phyloP scores from a whole-genome alignment of 345 rosid species.

The Erysimum cheiranthoides region DNA sequence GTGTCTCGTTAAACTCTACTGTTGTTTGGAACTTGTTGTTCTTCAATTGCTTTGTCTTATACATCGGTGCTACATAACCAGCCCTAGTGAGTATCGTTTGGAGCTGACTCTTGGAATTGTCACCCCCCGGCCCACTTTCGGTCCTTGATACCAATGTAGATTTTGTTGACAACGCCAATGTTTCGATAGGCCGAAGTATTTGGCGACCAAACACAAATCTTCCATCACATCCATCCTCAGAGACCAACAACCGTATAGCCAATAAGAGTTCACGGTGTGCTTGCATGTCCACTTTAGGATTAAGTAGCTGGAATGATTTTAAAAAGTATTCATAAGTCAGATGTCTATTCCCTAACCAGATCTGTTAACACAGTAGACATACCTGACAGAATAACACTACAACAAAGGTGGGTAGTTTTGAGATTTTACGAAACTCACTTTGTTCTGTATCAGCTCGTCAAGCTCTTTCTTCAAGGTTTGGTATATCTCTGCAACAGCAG shows the following conservation, averaged over 20 bases:
- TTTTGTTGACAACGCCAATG: slow-evolving; percentile 44
- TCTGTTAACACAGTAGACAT: slow-evolving; percentile 1
- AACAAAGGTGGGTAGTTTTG: slow-evolving; percentile 31
- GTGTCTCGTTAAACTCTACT: slow-evolving; percentile 78
- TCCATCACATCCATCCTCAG: slow-evolving; percentile 72
- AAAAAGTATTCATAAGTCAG: slow-evolving; percentile 17
- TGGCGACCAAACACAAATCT: slow-evolving; percentile 80
- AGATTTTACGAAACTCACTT: slow-evolving; percentile 58
- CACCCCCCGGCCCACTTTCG: slow-evolving; percentile 88
- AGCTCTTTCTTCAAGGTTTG: slow-evolving; percentile 74
- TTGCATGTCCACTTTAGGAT: slow-evolving; percentile 69
- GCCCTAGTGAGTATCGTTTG: slow-evolving; percentile 88
- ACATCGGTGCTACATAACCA: slow-evolving; percentile 69
- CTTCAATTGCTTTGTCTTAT: slow-evolving; percentile 77
- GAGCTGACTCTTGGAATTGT: slow-evolving; percentile 87
- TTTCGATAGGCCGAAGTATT: slow-evolving; percentile 45
- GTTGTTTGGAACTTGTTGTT: slow-evolving; percentile 71
- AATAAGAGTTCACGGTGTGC: slow-evolving; percentile 64
- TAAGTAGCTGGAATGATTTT: slow-evolving; percentile 59
- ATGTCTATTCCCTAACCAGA: slow-evolving; percentile 21
- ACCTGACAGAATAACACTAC: slow-evolving; percentile 28
- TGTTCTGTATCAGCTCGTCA: slow-evolving; percentile 74
- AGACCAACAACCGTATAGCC: slow-evolving; percentile 60
- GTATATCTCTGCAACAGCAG: slow-evolving; percentile 67
- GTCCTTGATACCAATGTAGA: slow-evolving; percentile 53